These are phyloP conservation scores for Amorphotheca resinae DNA, from an alignment of 495 filamentous ascomycete genomes.

Conservation along the genomic window DNA sequence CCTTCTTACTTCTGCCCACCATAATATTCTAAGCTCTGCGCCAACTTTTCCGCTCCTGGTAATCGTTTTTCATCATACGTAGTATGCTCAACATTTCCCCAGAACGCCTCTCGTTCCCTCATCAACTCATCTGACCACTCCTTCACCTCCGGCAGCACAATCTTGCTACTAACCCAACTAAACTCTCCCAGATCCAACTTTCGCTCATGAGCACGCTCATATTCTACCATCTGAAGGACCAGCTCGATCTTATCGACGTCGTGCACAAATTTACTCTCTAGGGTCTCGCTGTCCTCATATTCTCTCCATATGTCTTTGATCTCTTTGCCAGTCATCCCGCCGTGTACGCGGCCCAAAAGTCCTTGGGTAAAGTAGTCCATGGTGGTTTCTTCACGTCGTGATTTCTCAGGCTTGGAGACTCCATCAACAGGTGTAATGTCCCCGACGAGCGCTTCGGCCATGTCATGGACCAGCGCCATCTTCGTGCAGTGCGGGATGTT, in stretches of 20 bases:
- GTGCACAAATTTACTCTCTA: slow-evolving; percentile 81
- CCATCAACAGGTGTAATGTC: slow-evolving; percentile 89
- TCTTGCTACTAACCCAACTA: slow-evolving; percentile 47
- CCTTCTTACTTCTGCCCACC: neutral
- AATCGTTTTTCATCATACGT: neutral
- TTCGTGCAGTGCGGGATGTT: slow-evolving; percentile 76
- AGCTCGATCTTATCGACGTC: slow-evolving; percentile 97
- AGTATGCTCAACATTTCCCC: slow-evolving; percentile 28
- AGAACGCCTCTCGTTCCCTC: slow-evolving; percentile 62
- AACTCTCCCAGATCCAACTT: slow-evolving; percentile 75
- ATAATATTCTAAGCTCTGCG: slow-evolving; percentile 12
- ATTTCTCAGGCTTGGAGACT: slow-evolving; percentile 64
- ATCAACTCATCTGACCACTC: slow-evolving; percentile 68
- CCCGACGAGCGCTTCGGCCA: slow-evolving; percentile 89
- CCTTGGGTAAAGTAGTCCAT: slow-evolving; percentile 76
- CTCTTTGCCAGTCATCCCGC: slow-evolving; percentile 49
- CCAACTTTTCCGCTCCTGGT: neutral
- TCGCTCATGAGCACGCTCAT: slow-evolving; percentile 60
- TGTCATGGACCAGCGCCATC: slow-evolving; percentile 93
- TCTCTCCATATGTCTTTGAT: slow-evolving; percentile 79
- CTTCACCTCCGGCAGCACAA: slow-evolving; percentile 65
- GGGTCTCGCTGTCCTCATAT: slow-evolving; percentile 76
- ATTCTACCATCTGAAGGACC: slow-evolving; percentile 89
- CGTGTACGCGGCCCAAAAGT: slow-evolving; percentile 62
- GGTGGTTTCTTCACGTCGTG: slow-evolving; percentile 66